Base-by-base conservation (phyloP, 352 stramenopile genomes). In the Blastocystis sp. region DNA sequence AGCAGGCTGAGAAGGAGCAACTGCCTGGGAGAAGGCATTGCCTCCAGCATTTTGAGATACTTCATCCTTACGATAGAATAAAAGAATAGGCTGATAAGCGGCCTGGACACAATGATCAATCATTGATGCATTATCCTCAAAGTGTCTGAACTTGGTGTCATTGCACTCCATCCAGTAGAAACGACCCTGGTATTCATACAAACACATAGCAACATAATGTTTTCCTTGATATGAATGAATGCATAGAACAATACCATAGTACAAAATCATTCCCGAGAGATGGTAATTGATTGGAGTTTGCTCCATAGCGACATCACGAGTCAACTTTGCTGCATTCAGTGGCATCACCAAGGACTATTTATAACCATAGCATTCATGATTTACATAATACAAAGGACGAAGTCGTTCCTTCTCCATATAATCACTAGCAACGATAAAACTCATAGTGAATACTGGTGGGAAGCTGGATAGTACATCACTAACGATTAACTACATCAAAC, bases 151-250 rank as follows among this genome's bases (percentile, higher is more conserved):
- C 51, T 84, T 84, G 44, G 73, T 84, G 24, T 84, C 73, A 35
- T 84, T 84, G 51, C 73, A 84, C 51, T 84, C 73, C 73, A 84
- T 84, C 73, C 73, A 84, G 73, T 84, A 84, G 73, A 66, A 84
- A 53, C 59, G 57, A 11, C 73, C 73, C 53, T 84, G 5, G 33
- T 69, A 66, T 42, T 84, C 73, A 33, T 84, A 84, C 0, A 84
- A 57, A 13, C 73, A 84, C 51, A 84, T 84, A 24, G 73, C 73
- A n/a, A 84, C 48, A 44, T 84, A 84, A 56, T 84, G 73, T 27
- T 84, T 27, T 35, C 73, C 73, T 48, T 2, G 2, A 48, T 48
- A 48, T 48, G 40, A 48, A 48, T 48, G 40, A 48, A 48, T n/a
- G 9, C 40, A 48, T 9, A 48, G 2, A 48, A 9, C 40, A 48